Evolutionary conservation across 345 rosid species (phyloP), one percentile per base, ranked within the genome.

Genomic region (Aurinia saxatilis): DNA sequence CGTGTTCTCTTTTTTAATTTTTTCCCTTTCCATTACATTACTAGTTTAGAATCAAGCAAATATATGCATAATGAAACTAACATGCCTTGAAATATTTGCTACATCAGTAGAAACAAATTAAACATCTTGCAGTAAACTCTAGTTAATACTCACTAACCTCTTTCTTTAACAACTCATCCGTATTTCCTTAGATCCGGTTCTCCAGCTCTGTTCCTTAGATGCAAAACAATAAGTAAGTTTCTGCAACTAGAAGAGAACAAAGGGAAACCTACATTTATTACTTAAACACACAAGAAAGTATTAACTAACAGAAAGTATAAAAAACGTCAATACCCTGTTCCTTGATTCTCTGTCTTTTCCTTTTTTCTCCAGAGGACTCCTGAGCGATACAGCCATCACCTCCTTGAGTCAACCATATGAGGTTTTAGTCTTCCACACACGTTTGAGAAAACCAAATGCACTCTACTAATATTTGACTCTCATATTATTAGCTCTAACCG

Each of bases 171-270:
- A 88, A 78, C 45, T 81, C 82, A 77, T 82, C 71, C 40, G 95
- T 73, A 77, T 82, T 84, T 73, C 70, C 83, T 73, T 81, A 90
- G 62, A 93, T 92, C 50, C 96, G 87, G 70, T 80, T 82, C 76
- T 93, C 97, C 54, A 93, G 95, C 78, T 93, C 95, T 58, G n/a
- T n/a, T n/a, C n/a, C n/a, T n/a, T 75, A 60, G 13, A 60, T 36
- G 55, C 30, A 38, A 60, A 27, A 36, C 13, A 37, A 23, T 36
- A 35, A 48, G 3, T 31, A 30, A 35, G 50, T 51, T 68, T 66
- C 52, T 14, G 59, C 19, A 38, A 33, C 50, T 70, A 57, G 59
- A 70, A 60, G 55, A 50, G 36, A 57, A 57, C n/a, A 35, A 44
- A 55, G 38, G n/a, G 56, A 57, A 31, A 55, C 12, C 42, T 36